Base-by-base conservation (phyloP, 2,329 filamentous ascomycete species). In the Diplodia intermedia region DNA sequence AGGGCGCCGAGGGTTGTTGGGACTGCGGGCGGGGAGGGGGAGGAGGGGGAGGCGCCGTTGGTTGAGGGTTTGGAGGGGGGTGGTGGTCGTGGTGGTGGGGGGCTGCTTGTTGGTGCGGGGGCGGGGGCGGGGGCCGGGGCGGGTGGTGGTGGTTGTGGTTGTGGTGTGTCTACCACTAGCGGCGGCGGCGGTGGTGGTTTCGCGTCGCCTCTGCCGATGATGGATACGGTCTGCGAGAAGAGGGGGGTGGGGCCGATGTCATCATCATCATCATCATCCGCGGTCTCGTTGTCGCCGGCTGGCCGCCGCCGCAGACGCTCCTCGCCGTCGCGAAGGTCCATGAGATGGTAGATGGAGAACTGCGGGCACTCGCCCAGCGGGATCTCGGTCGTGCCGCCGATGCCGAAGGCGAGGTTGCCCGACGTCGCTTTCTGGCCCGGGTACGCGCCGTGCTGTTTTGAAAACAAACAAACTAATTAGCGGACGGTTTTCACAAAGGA, bases 281-380 rank as follows among this genome's bases (percentile, higher is more conserved):
- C 8, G 18, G 8, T 33, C 31, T 33, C 31, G 31, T 9, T 6
- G 31, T 33, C 31, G 26, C 26, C 26, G 3, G 26, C 4, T 26
- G 26, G 26, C 26, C 26, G 23, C 31, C 5, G 49, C 8, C 43
- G 33, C 15, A 72, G 65, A 36, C 70, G 68, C 57, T 74, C 73
- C 29, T 74, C 72, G 9, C 72, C 72, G 54, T 68, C 66, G n/a
- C 70, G 71, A 1, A 84, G 72, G 3, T 81, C 77, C 77, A 86
- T 82, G 5, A 86, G 76, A 70, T 86, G 84, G 61, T 86, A 86
- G 1, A 86, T 71, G 8, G 75, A 81, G 70, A 85, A 86, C 56
- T 82, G 75, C 1, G 79, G 76, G 68, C 77, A 82, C 2, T 79
- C 77, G 0, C 84, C 82, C 31, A 79, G 71, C 11, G 78, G 72